Conservation (phyloP, 2,329 filamentous ascomycete genomes). For the Colletotrichum sp. region DNA sequence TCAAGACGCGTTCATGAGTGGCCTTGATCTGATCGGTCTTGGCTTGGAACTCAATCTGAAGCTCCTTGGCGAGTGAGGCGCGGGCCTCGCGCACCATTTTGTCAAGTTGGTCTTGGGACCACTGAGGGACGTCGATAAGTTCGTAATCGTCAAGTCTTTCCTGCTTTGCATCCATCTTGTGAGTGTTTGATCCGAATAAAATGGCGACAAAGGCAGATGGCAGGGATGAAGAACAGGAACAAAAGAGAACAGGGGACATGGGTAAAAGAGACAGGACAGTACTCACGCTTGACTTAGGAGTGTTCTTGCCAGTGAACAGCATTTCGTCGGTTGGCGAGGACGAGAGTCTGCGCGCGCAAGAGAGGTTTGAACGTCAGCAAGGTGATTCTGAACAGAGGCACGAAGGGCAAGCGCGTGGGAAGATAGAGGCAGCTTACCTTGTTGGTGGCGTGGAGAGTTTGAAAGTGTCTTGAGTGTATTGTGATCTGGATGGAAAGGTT, state of each 20-base stretch:
- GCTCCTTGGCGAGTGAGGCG: background rate
- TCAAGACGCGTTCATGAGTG: background rate
- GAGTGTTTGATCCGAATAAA: background rate
- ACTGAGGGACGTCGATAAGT: background rate
- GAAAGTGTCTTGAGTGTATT: background rate
- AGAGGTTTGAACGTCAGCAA: background rate
- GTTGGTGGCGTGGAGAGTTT: background rate
- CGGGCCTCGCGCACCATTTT: rapidly evolving
- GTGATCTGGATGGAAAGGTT: background rate
- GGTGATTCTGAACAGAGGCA: background rate
- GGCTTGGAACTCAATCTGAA: rapidly evolving
- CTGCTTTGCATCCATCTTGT: background rate
- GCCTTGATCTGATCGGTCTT: rapidly evolving
- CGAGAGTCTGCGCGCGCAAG: background rate
- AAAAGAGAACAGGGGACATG: rapidly evolving
- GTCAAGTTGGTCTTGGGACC: background rate
- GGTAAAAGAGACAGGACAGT: rapidly evolving
- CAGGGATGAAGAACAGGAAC: background rate
- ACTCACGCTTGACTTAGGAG: background rate
- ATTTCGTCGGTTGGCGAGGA: background rate
- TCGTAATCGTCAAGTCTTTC: rapidly evolving
- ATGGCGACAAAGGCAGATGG: background rate
- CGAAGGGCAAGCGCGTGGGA: background rate
- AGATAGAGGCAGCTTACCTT: background rate
- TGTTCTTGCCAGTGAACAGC: background rate